Evolutionary conservation across 805 yeast genomes (phyloP).

Genomic region (Kluyveromyces dobzhanskii): DNA sequence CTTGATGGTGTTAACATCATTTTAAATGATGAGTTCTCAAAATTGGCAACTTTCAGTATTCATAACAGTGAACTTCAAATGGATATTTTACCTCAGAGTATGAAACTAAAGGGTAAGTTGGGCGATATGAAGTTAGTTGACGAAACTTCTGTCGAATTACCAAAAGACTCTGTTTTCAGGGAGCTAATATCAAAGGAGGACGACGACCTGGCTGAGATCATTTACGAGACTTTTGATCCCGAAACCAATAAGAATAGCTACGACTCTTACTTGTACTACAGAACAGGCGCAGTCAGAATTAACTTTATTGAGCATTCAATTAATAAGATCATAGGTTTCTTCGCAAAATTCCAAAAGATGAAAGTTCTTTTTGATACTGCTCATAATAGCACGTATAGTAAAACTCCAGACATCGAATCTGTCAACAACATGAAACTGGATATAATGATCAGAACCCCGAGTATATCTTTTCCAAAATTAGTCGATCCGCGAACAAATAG

Average conservation of each 20-base stretch:
- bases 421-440: slow-evolving; percentile 59
- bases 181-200: slow-evolving; percentile 75
- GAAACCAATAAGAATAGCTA: slow-evolving; percentile 38
- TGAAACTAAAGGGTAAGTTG: slow-evolving; percentile 61
- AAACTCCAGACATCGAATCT: slow-evolving; percentile 53
- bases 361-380: slow-evolving; percentile 85
- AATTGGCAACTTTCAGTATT: slow-evolving; percentile 69
- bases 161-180: slow-evolving; percentile 50
- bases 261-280: slow-evolving; percentile 30
- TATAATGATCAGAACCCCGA: slow-evolving; percentile 70
- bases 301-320: slow-evolving; percentile 80
- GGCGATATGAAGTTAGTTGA: slow-evolving; percentile 78
- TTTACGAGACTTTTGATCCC: slow-evolving; percentile 73
- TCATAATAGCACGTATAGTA: slow-evolving; percentile 78
- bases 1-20: slow-evolving; percentile 68
- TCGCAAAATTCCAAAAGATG: slow-evolving; percentile 74
- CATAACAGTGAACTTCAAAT: slow-evolving; percentile 65
- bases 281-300: slow-evolving; percentile 67
- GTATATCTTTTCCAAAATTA: slow-evolving; percentile 64
- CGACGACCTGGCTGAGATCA: slow-evolving; percentile 62
- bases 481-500: slow-evolving; percentile 33
- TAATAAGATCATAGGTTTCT: slow-evolving; percentile 53
- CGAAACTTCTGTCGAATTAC: slow-evolving; percentile 58
- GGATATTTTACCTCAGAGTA: slow-evolving; percentile 61
- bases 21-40: slow-evolving; percentile 74